Percentiles rank a stretch among this genome's conserved stretches.
Evolutionary conservation across 2,329 filamentous ascomycete genomes (phyloP).

Genomic region (Septoria petroselini): DNA sequence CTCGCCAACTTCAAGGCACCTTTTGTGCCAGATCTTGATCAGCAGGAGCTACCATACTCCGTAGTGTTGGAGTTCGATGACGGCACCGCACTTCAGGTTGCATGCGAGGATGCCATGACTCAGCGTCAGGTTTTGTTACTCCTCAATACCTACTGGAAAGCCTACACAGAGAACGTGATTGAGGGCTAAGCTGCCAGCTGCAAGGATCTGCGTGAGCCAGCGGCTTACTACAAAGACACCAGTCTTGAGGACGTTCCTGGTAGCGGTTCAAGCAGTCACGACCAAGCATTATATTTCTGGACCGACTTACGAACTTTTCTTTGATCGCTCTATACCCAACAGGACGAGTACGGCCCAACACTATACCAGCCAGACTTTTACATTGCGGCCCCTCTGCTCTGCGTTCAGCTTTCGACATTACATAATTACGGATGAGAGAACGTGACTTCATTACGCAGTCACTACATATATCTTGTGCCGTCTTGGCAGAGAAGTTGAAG

Average conservation of each 20-base stretch:
- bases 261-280: neutral
- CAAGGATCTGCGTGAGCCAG: neutral
- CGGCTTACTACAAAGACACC: too few relatives aligned
- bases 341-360: neutral
- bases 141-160: conserved; percentile 34
- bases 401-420: neutral
- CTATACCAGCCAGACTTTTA: neutral
- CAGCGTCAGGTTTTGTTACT: conserved; percentile 50
- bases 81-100: conserved; percentile 61
- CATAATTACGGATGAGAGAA: neutral
- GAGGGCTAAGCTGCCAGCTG: neutral
- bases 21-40: conserved; percentile 81
- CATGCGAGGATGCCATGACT: conserved; percentile 56
- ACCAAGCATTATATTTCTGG: neutral
- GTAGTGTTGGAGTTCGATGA: conserved; percentile 62
- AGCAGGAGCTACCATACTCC: conserved; percentile 90
- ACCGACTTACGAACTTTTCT: neutral
- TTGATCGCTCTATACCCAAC: conserved; percentile 1
- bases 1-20: conserved; percentile 78
- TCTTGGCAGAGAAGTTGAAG: neutral
- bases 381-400: neutral
- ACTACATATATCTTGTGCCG: neutral
- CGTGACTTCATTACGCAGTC: neutral
- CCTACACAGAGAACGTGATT: conserved; percentile 9
- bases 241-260: too few relatives aligned